Base-by-base conservation (phyloP, 2,329 filamentous ascomycete genomes). In the Cordyceps cateniannulata region DNA sequence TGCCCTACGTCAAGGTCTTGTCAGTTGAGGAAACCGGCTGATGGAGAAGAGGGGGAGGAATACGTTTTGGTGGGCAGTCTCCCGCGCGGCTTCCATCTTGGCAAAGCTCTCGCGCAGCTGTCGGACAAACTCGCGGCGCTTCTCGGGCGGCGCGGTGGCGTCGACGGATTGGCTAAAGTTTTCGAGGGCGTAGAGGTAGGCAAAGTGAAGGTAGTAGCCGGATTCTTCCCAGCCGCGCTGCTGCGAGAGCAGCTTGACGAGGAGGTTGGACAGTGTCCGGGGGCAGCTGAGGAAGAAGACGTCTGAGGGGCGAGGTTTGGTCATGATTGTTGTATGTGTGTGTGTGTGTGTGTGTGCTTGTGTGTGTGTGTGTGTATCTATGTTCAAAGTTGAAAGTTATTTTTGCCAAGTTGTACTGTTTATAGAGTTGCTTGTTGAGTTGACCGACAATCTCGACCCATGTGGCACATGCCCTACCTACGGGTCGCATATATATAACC, bases 241-340 rank as follows among this genome's bases (percentile, higher is more conserved):
- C 49, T 62, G n/a, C 29, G 61, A 62, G 29, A 62, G 55, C 49
- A 62, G 40, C 44, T 59, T 59, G 22, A 52, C 49, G 50, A 62
- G 50, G 10, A 62, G 61, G 49, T 62, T 62, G 22, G 61, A 59
- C 14, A 59, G 55, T 20, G 61, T 59, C 12, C 61, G 55, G 14
- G 54, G 48, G n/a, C 44, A 47, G 56, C 61, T 62, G 50, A 62
- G 35, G 50, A 62, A 52, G 35, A 62, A 50, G 44, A 62, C 61
- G 50, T 62, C 56, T 1, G 52, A 25, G 22, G 53, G 53, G 29
- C 47, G 60, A 16, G 52, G 14, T 24, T 62, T 47, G 24, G 61
- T 24, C 61, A 62, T 62, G 29, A 42, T 44, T 38, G 27, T 7
- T 2, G 20, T 29, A 16, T 38, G 32, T n/a, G 3, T 32, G 16